Base-by-base conservation (phyloP, 805 yeast genomes). In the Saccharomyces mikatae region DNA sequence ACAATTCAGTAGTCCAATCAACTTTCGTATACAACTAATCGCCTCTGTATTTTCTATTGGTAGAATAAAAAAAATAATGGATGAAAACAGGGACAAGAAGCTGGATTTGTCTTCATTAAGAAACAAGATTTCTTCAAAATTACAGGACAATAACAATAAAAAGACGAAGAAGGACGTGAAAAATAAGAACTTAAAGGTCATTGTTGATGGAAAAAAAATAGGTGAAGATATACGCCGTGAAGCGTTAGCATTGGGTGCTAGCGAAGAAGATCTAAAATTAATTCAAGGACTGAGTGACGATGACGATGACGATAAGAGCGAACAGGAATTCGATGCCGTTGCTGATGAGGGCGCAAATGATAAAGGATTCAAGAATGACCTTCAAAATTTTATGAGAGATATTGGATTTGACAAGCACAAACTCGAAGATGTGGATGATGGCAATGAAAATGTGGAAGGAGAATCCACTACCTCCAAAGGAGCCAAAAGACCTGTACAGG, bases 201-300 rank as follows among this genome's bases (percentile, higher is more conserved):
- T 56, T 48, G 50, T 58, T 21, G 60, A 55, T 32, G 52, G 41
- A 46, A 29, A 57, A 50, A 70, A 67, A 8, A 32, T 58, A 2
- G 56, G 54, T 50, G 62, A 56, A 4, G 63, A 57, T 1, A 68
- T 88, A 50, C 82, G 86, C 60, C 80, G 83, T 56, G 95, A 86
- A 72, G 95, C 96, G 2, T 67, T 84, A 13, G 84, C 83, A 24
- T 72, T 91, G 29, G 97, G 97, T 32, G 98, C 97, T 22, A 78
- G 89, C 14, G 94, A 87, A 60, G 91, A 83, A 24, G 97, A 90
- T 68, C 66, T 91, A 48, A 78, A 80, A 47, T 70, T 90, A 51
- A 61, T 91, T 11, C 76, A 78, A 32, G 86, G 77, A 14, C 61
- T 86, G 2, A 71, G 74, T 11, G 81, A 78, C 26, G 83, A 77